Evolutionary conservation across 495 filamentous ascomycete species (phyloP).

Genomic region (Podospora appendiculata): DNA sequence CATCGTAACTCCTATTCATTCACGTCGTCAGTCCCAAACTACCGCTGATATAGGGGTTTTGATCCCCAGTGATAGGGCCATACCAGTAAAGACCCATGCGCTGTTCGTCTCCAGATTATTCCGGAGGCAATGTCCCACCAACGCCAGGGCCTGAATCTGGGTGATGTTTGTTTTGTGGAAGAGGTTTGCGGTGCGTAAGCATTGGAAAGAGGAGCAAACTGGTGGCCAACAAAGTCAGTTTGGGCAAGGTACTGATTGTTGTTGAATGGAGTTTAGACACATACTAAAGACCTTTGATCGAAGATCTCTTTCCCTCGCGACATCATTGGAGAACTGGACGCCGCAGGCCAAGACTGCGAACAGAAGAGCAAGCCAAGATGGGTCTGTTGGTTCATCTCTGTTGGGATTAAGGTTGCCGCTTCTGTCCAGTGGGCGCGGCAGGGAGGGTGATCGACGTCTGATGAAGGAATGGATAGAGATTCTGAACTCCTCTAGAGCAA

Average conservation of each 20-base stretch:
- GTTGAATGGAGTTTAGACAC: not conserved
- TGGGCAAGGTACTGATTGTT: not conserved
- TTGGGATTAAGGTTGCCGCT: not conserved
- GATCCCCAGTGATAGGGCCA: too few species aligned
- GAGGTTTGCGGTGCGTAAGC: not conserved
- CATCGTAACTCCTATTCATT: not conserved
- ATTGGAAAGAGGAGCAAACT: constrained; percentile 2
- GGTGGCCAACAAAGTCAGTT: not conserved
- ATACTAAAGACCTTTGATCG: not conserved
- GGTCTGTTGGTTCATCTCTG: not conserved
- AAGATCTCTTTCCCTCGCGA: constrained; percentile 1
- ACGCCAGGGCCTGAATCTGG: constrained; percentile 3
- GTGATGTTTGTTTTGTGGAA: constrained; percentile 1
- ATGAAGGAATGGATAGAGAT: not conserved
- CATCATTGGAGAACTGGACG: not conserved
- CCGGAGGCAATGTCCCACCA: not conserved
- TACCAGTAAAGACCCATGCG: not conserved
- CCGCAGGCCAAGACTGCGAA: constrained; percentile 1
- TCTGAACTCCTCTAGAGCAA: not conserved
- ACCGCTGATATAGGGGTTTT: not conserved
- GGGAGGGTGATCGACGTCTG: not conserved
- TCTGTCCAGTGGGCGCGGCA: not conserved
- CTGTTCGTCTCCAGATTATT: not conserved
- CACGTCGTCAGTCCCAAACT: not conserved
- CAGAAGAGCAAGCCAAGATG: not conserved